Evolutionary conservation across 495 filamentous ascomycete genomes (phyloP).

Genomic region (Hypoxylon intermedium): DNA sequence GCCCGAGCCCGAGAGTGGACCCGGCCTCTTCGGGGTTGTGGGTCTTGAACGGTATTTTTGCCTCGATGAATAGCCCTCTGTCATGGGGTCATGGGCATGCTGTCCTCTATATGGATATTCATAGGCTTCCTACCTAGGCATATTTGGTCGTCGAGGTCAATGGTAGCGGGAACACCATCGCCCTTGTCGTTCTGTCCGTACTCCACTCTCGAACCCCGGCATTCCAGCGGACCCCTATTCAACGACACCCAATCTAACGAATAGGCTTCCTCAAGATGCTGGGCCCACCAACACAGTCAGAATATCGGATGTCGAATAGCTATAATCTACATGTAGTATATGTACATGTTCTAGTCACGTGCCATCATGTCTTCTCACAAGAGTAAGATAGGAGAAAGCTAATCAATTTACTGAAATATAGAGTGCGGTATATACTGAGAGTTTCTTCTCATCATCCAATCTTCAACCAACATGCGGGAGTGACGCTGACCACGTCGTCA

Average conservation of each 20-base stretch:
- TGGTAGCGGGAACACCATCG: slow-evolving; percentile 32
- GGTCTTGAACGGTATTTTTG: background rate
- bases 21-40: background rate
- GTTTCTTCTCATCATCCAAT: no score
- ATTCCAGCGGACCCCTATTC: background rate
- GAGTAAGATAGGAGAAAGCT: background rate
- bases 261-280: background rate
- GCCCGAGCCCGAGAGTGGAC: background rate
- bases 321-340: no score
- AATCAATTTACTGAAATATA: background rate
- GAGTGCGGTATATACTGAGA: no score
- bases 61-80: background rate
- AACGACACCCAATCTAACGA: background rate
- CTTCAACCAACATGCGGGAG: slow-evolving; percentile 24
- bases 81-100: background rate
- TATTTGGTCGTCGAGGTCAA: slow-evolving; percentile 24
- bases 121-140: no score
- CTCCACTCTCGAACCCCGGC: slow-evolving; percentile 2
- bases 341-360: no score
- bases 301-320: no score
- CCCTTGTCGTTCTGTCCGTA: slow-evolving; percentile 21
- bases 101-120: no score
- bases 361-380: no score
- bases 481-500: slow-evolving; percentile 24
- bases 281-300: background rate